Conservation (phyloP, 1,139 yeast genomes). For the Yarrowia galli region DNA sequence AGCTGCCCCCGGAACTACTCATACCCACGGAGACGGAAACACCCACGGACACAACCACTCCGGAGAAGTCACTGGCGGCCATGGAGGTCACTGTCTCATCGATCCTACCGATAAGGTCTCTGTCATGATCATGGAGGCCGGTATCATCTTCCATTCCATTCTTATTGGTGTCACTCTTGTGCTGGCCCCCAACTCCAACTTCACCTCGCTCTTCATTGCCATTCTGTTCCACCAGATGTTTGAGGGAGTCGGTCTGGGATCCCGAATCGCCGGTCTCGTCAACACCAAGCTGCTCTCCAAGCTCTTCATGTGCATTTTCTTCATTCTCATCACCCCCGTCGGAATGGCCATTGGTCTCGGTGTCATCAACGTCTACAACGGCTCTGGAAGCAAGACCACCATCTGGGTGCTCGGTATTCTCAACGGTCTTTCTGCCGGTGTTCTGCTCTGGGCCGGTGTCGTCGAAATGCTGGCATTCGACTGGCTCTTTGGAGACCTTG, state of each 20-base stretch:
- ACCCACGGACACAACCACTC: conserved; percentile 30
- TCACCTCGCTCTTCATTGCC: conserved; percentile 76
- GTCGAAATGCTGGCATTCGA: conserved; percentile 88
- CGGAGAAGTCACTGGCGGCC: conserved; percentile 23
- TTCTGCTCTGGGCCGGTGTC: conserved; percentile 78
- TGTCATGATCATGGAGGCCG: conserved; percentile 74
- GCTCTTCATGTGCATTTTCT: conserved; percentile 55
- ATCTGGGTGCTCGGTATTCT: conserved; percentile 74
- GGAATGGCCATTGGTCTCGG: conserved; percentile 85
- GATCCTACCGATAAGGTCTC: conserved; percentile 47
- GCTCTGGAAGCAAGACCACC: conserved; percentile 60
- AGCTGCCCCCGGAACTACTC: conserved; percentile 25
- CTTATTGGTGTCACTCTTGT: conserved; percentile 79
- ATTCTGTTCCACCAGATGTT: conserved; percentile 89
- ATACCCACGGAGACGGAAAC: conserved; percentile 39
- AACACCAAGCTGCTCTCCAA: conserved; percentile 37
- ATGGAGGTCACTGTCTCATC: conserved; percentile 39
- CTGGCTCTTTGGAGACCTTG: conserved; percentile 51
- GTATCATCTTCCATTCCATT: conserved; percentile 80
- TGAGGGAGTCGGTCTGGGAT: conserved; percentile 89
- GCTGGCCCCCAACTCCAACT: conserved; percentile 55
- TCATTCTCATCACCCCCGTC: conserved; percentile 76
- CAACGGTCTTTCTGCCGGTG: conserved; percentile 82
- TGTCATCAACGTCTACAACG: conserved; percentile 67
- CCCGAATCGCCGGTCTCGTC: conserved; percentile 70